Conservation (phyloP, 2,329 filamentous ascomycete species). For the Botrytis paeoniae region DNA sequence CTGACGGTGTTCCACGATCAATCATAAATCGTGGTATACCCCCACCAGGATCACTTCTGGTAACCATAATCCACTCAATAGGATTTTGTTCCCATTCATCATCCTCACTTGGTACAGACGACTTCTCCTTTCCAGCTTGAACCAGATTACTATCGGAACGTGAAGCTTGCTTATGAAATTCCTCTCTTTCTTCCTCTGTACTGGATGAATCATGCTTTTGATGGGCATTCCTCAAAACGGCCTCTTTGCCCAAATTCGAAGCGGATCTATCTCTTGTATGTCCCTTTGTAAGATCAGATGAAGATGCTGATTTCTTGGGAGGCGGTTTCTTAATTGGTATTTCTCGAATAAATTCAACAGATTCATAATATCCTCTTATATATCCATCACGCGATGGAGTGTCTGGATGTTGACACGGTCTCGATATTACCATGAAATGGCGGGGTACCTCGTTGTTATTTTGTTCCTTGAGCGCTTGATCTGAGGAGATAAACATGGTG, state of each 20-base stretch:
- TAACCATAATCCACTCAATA: conserved; percentile 75
- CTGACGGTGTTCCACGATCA: conserved; percentile 64
- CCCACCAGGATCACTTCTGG: conserved; percentile 68
- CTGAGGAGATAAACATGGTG: conserved; percentile 69
- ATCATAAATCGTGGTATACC: conserved; percentile 71
- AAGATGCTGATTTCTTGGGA: conserved; percentile 44
- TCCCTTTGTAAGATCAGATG: conserved; percentile 42
- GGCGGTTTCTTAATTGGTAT: conserved; percentile 54
- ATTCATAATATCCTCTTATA: conserved; percentile 85
- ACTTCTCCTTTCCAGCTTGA: conserved; percentile 36
- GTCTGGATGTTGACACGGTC: conserved; percentile 74
- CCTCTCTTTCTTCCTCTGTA: conserved; percentile 18
- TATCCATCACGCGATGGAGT: conserved; percentile 68
- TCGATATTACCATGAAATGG: conserved; percentile 84
- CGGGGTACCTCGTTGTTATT: conserved; percentile 46
- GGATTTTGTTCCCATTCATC: conserved; percentile 57
- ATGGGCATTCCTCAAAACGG: conserved; percentile 44
- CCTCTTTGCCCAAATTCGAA: conserved; percentile 42
- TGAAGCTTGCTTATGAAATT: conserved; percentile 19
- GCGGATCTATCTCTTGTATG: conserved; percentile 36
- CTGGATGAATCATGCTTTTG: conserved; percentile 27
- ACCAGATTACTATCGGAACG: conserved; percentile 26
- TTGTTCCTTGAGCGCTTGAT: conserved; percentile 32
- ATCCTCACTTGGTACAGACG: conserved; percentile 37
- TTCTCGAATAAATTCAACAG: conserved; percentile 86